Evolutionary conservation across 768 basidiomycete species (phyloP).

Genomic region (Amanita rubescens): DNA sequence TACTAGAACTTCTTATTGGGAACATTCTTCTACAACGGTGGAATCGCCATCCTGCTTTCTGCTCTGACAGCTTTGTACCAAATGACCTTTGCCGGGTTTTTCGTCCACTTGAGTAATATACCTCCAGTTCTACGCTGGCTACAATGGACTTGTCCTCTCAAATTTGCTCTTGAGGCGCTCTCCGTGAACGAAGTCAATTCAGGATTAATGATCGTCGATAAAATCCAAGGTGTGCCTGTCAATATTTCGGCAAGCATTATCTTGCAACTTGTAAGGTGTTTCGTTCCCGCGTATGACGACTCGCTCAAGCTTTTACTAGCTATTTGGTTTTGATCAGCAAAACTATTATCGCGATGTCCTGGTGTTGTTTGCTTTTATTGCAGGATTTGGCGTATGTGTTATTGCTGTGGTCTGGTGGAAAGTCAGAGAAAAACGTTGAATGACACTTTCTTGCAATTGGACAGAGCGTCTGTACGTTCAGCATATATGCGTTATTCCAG

Average conservation of each 20-base stretch:
- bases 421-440: slow-evolving; percentile 67
- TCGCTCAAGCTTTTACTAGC: slow-evolving; percentile 26
- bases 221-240: slow-evolving; percentile 75
- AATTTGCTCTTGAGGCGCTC: slow-evolving; percentile 79
- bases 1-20: slow-evolving; percentile 87
- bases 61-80: slow-evolving; percentile 70
- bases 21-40: slow-evolving; percentile 75
- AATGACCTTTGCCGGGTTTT: slow-evolving; percentile 90
- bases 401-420: slow-evolving; percentile 71
- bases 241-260: slow-evolving; percentile 75
- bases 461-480: too few species aligned
- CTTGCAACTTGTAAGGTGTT: slow-evolving; percentile 66
- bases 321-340: slow-evolving; percentile 79
- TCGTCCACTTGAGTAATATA: slow-evolving; percentile 78
- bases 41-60: slow-evolving; percentile 85
- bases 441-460: too few species aligned
- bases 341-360: slow-evolving; percentile 90
- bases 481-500: too few species aligned
- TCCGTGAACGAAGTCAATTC: slow-evolving; percentile 89
- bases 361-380: slow-evolving; percentile 80
- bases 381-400: slow-evolving; percentile 67
- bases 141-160: slow-evolving; percentile 83
- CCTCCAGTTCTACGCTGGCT: slow-evolving; percentile 92
- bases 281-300: not conserved
- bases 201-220: slow-evolving; percentile 78